These are phyloP conservation scores for Mikania micrantha DNA, from an alignment of 129 eudicot genomes.

Conservation along the genomic window DNA sequence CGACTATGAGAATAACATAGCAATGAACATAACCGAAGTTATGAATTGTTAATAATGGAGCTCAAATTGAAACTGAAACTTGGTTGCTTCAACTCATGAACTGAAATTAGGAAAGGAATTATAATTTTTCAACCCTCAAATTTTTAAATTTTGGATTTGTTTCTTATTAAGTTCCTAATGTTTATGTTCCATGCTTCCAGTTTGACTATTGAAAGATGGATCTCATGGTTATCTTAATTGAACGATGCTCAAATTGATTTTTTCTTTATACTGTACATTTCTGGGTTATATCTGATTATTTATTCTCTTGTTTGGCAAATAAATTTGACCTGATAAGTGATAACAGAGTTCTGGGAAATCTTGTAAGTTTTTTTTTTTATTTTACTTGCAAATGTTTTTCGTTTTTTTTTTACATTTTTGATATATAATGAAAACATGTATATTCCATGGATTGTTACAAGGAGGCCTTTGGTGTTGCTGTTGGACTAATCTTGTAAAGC, in stretches of 20 bases:
- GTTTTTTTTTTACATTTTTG: too few relatives aligned
- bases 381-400: neutral
- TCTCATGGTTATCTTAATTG: neutral
- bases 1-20: too few relatives aligned
- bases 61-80: too few relatives aligned
- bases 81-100: too few relatives aligned
- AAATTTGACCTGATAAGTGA: neutral
- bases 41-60: too few relatives aligned
- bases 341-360: slow-evolving; percentile 61
- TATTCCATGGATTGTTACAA: slow-evolving; percentile 70
- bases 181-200: neutral
- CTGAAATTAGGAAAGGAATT: neutral
- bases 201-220: neutral
- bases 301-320: neutral
- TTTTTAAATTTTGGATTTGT: neutral
- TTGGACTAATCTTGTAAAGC: too few relatives aligned
- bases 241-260: neutral
- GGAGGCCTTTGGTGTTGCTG: slow-evolving; percentile 91
- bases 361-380: slow-evolving; percentile 26
- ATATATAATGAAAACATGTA: too few relatives aligned
- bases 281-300: neutral
- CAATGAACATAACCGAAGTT: too few relatives aligned
- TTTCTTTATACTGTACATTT: neutral
- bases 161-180: neutral
- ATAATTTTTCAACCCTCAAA: neutral